Conservation (phyloP, 2,329 filamentous ascomycete species). For the Colletotrichum australisinense region DNA sequence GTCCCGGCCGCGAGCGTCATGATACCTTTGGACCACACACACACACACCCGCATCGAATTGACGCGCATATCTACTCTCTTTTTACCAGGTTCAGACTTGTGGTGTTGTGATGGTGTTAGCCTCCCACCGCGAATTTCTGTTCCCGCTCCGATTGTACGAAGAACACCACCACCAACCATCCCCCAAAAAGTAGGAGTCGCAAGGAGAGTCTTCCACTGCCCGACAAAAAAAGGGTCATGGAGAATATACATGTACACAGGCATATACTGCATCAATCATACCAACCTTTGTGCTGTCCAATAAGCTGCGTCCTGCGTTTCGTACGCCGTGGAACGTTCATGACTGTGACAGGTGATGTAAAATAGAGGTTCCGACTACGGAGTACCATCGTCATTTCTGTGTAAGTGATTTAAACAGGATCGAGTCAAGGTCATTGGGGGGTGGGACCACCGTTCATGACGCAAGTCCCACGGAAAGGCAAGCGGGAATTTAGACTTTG, state of each 20-base stretch:
- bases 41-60: conserved; percentile 25
- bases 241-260: conserved; percentile 23
- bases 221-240: neutral
- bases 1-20: conserved; percentile 33
- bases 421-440: neutral
- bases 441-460: neutral
- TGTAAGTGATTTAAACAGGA: neutral
- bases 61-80: conserved; percentile 30
- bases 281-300: neutral
- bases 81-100: conserved; percentile 15
- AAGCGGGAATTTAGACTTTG: neutral
- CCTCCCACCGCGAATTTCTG: neutral
- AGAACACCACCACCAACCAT: neutral
- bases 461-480: neutral
- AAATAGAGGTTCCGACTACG: neutral
- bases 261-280: conserved; percentile 25
- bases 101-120: neutral
- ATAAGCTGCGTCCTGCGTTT: neutral
- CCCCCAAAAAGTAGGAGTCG: conserved; percentile 12
- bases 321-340: neutral
- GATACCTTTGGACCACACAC: conserved; percentile 33
- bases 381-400: neutral
- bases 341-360: neutral
- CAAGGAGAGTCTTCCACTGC: neutral
- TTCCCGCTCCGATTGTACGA: conserved; percentile 23